These are phyloP conservation scores for Whalleya microplaca DNA, from an alignment of 2,329 filamentous ascomycete species.

Conservation along the genomic window DNA sequence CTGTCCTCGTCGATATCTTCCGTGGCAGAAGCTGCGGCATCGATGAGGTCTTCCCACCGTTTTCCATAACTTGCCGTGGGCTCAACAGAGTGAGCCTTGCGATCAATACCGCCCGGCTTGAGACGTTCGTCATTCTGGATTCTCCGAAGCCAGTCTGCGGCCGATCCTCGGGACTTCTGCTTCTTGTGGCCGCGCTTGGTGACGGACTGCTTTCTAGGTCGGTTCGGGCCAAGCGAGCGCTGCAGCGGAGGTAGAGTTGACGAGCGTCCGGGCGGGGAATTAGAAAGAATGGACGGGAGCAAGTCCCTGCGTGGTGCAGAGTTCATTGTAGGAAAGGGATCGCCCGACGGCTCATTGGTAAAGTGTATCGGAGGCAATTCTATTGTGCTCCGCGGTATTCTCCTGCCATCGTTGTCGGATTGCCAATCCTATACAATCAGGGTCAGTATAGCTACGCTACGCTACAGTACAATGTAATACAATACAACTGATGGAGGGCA, in stretches of 20 bases:
- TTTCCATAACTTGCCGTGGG: constrained; percentile 82
- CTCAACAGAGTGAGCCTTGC: constrained; percentile 86
- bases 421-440: constrained; percentile 62
- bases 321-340: constrained; percentile 68
- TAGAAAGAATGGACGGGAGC: constrained; percentile 79
- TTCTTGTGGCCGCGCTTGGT: constrained; percentile 83
- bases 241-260: constrained; percentile 87
- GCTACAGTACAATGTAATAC: too few relatives aligned
- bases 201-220: constrained; percentile 84
- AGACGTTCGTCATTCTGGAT: constrained; percentile 67
- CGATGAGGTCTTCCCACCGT: constrained; percentile 94
- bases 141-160: constrained; percentile 66
- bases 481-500: constrained; percentile 13
- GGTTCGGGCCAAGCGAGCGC: constrained; percentile 68
- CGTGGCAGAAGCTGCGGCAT: constrained; percentile 88
- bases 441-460: constrained; percentile 29
- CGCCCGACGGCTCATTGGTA: constrained; percentile 68
- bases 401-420: constrained; percentile 70
- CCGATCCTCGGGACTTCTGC: constrained; percentile 71
- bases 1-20: constrained; percentile 90
- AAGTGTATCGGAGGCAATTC: constrained; percentile 73
- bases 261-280: constrained; percentile 83
- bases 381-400: constrained; percentile 68
- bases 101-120: constrained; percentile 68
- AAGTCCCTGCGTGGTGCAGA: constrained; percentile 69